Conservation (phyloP, 2,329 filamentous ascomycete genomes). For the Aureobasidium sp. region DNA sequence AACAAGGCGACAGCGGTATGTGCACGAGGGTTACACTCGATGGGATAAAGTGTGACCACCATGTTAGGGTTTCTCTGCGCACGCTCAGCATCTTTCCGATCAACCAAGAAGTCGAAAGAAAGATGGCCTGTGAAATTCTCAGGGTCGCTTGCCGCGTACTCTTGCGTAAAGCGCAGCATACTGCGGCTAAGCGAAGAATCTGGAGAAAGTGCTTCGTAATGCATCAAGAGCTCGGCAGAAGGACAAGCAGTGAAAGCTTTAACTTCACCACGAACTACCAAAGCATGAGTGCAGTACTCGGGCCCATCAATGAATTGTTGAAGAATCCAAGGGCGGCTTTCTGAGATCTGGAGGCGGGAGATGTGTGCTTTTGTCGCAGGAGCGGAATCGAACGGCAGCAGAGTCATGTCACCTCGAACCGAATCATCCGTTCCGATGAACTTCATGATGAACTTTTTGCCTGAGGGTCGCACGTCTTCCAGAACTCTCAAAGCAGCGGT, state of each 20-base stretch:
- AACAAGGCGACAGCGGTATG: slow-evolving; percentile 63
- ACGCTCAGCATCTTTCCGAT: slow-evolving; percentile 36
- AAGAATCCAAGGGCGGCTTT: slow-evolving; percentile 55
- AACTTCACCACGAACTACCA: slow-evolving; percentile 59
- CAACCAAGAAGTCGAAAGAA: slow-evolving; percentile 63
- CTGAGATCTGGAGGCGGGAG: slow-evolving; percentile 48
- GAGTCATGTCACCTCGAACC: slow-evolving; percentile 54
- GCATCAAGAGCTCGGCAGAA: slow-evolving; percentile 56
- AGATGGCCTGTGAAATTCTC: slow-evolving; percentile 59
- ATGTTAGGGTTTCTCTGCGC: slow-evolving; percentile 21
- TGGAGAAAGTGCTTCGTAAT: slow-evolving; percentile 54
- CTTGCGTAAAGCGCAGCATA: slow-evolving; percentile 60
- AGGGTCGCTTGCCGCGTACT: slow-evolving; percentile 47
- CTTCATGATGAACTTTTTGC: slow-evolving; percentile 58
- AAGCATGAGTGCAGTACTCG: slow-evolving; percentile 66
- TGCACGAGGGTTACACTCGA: slow-evolving; percentile 64
- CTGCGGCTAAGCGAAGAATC: slow-evolving; percentile 49
- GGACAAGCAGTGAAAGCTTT: slow-evolving; percentile 62
- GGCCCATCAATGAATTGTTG: slow-evolving; percentile 60
- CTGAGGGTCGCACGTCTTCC: slow-evolving; percentile 25
- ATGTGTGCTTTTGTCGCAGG: slow-evolving; percentile 51
- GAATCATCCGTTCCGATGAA: slow-evolving; percentile 56
- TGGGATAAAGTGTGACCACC: slow-evolving; percentile 49
- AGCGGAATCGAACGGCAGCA: slow-evolving; percentile 52
- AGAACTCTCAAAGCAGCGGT: slow-evolving; percentile 51